Base-by-base conservation (phyloP, 2,329 filamentous ascomycete genomes). In the Neurospora sp. region DNA sequence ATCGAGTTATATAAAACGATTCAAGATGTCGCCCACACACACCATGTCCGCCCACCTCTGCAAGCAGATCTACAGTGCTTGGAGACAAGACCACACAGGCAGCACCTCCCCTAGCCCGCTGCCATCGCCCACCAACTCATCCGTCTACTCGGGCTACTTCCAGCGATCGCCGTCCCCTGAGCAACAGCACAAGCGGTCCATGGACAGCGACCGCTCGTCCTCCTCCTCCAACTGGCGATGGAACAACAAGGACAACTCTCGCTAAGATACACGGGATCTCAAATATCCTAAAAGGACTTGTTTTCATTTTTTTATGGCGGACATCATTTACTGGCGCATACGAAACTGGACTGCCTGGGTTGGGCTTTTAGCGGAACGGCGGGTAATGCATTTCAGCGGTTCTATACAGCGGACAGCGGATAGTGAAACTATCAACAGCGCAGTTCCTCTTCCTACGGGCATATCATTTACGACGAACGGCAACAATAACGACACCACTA, bases 1-100 rank as follows among this genome's bases (percentile, higher is more conserved):
- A 46, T 43, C 52, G 1, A n/a, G 43, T 67, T 42, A 66, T 5
- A n/a, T 70, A 46, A 52, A 69, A 66, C 43, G 66, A 66, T 15
- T 68, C 73, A 80, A 73, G 52, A 88, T 88, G 86, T 83, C 85
- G 69, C 85, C 85, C 68, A 87, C 86, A 43, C 86, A 88, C 80
- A 87, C 86, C 73, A 87, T 88, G 83, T 87, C 86, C 17, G 85
- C 86, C 74, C 86, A 88, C 75, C 80, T 88, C 78, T 86, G 85
- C 84, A 87, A 86, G 78, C 82, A 87, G 75, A 85, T 88, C 79
- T 85, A 83, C 80, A 81, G 84, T 68, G 87, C 86, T n/a, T 88
- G 86, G 84, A 82, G 82, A 73, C 84, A 86, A 76, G 79, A 82
- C 66, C 82, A 69, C 42, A 43, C 66, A 5, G 39, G 52, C 43